Evolutionary conservation across 441 rosid genomes (phyloP), one percentile per base, ranked within the genome.

Genomic region (Mallotus repandus): DNA sequence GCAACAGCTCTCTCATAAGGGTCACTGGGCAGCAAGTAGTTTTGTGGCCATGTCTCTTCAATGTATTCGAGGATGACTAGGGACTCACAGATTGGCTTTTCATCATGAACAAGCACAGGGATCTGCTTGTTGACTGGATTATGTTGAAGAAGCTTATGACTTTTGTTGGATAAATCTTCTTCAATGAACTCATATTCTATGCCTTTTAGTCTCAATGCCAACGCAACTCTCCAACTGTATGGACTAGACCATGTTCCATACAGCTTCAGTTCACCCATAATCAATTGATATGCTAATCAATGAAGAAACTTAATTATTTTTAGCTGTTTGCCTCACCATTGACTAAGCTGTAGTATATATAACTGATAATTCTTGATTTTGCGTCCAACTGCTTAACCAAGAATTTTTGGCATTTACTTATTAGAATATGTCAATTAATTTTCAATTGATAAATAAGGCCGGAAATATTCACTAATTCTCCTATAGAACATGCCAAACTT

Each of bases 21-120:
- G 29, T 78, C 82, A 0, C 2, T 53, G 0, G 79, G 70, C 50
- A 72, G 9, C 55, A 78, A 63, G 1, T 77, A 77, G 52, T 50
- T 69, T 29, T 72, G n/a, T 0, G 79, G 70, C 81, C 81, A 81
- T 15, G 57, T 70, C 56, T 77, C 80, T 9, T 77, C 80, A 16
- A 77, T 66, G 18, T 72, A 77, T 49, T 73, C 73, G 45, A 77
- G 50, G 60, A 73, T 63, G 5, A 77, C 35, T 9, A 61, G 53
- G 4, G 80, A 77, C 70, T 68, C 74, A 3, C 59, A 35, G 3
- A 77, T 49, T 2, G 80, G 55, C 16, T 68, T 72, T 15, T 60
- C 77, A 19, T 50, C 63, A 19, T 77, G 80, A 29, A 77, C 72
- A n/a, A 77, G 72, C 1, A 77, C 72, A 12, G 76, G 76, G 45